Evolutionary conservation across 202 grass and related monocot species (phyloP).

Genomic region (Zoysia matrella): DNA sequence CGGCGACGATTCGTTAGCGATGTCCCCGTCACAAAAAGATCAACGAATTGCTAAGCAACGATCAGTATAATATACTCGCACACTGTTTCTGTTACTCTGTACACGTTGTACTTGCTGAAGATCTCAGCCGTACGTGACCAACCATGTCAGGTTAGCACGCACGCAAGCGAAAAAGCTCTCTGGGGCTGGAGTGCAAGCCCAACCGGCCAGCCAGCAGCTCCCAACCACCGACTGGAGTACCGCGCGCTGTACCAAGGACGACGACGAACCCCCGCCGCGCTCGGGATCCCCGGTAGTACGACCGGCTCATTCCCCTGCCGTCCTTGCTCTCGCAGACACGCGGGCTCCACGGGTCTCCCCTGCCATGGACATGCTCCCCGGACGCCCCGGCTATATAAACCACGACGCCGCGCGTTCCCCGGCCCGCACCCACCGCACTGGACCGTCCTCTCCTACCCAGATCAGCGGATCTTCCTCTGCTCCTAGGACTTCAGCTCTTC

Average conservation of each 20-base stretch:
- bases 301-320: background rate
- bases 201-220: background rate
- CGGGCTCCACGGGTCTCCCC: conserved; percentile 51
- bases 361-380: conserved; percentile 42
- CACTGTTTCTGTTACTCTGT: background rate
- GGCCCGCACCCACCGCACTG: background rate
- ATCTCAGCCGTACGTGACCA: background rate
- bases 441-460: conserved; percentile 14
- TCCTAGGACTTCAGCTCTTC: conserved; percentile 4
- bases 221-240: conserved; percentile 1
- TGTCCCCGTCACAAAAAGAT: background rate
- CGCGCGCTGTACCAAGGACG: background rate
- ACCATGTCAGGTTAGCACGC: background rate
- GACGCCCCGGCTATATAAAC: conserved; percentile 45
- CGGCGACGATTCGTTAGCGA: conserved; percentile 34
- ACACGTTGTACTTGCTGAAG: background rate
- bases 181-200: background rate
- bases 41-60: conserved; percentile 46
- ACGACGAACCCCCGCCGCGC: background rate
- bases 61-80: background rate
- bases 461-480: background rate
- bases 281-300: conserved; percentile 27
- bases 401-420: conserved; percentile 2
- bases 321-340: conserved; percentile 26
- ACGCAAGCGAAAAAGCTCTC: background rate